Evolutionary conservation across 176 grass and related monocot species (phyloP).

Genomic region (Aegilops sharonensis): DNA sequence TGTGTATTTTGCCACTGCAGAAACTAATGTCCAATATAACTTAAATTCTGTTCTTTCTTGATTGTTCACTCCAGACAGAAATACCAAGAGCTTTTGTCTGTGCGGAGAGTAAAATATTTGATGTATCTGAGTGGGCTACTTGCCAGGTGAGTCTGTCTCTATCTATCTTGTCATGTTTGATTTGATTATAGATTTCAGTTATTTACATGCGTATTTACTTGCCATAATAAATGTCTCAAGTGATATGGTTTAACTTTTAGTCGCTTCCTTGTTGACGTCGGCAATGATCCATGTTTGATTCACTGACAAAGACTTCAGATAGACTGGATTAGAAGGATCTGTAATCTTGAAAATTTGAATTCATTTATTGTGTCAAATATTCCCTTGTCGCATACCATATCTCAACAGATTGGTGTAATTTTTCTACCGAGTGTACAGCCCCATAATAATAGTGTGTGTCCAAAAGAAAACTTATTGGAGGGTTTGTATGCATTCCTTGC

Average conservation of each 20-base stretch:
- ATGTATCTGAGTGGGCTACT: constrained; percentile 98
- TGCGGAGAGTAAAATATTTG: constrained; percentile 99
- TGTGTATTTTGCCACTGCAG: neutral
- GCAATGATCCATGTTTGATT: neutral
- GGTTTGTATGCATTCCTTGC: neutral
- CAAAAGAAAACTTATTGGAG: neutral
- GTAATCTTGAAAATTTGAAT: neutral
- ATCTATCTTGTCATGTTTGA: constrained; percentile 2
- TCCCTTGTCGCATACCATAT: neutral
- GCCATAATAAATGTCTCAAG: neutral
- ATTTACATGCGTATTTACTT: neutral
- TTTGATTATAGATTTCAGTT: neutral
- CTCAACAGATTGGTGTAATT: neutral
- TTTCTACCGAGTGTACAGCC: neutral
- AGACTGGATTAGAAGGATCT: too few relatives aligned
- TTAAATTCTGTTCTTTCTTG: constrained; percentile 27
- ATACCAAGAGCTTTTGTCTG: constrained; percentile 99
- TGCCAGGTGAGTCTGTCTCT: constrained; percentile 68
- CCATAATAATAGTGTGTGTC: too few relatives aligned
- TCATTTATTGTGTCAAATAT: neutral
- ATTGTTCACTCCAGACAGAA: constrained; percentile 67
- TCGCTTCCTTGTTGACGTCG: neutral
- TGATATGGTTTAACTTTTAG: neutral
- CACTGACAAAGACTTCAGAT: too few relatives aligned
- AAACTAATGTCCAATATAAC: neutral